phyloP scores from a whole-genome alignment of 192 early-diverging fungal genomes.

The Mortierella antarctica region DNA sequence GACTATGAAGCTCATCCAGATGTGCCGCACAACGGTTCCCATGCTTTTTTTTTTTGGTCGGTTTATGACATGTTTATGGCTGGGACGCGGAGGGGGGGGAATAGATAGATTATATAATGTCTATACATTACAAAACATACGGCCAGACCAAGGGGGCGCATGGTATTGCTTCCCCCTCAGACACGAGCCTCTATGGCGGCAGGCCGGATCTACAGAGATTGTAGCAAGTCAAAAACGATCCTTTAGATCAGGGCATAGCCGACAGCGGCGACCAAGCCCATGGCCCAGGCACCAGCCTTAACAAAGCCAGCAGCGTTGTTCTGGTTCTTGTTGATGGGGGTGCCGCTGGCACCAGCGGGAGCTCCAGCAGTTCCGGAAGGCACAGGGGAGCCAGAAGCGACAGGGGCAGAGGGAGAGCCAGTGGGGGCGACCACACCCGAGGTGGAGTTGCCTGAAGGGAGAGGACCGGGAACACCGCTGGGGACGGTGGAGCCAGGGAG shows the following conservation, averaged over 20 bases:
- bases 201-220: too few relatives aligned
- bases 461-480: neutral
- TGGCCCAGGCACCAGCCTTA: constrained; percentile 37
- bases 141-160: too few relatives aligned
- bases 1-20: too few relatives aligned
- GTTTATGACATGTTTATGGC: too few relatives aligned
- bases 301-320: constrained; percentile 14
- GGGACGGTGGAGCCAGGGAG: constrained; percentile 29
- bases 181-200: too few relatives aligned
- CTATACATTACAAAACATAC: too few relatives aligned
- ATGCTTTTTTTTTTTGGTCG: too few relatives aligned
- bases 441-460: neutral
- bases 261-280: constrained; percentile 30
- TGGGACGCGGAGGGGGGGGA: too few relatives aligned
- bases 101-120: too few relatives aligned
- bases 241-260: constrained; percentile 38
- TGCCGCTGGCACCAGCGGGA: neutral
- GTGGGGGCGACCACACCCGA: neutral
- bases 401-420: neutral
- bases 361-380: neutral
- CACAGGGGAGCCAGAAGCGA: neutral
- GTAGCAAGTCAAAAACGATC: neutral
- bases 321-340: constrained; percentile 10
- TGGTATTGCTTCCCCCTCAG: too few relatives aligned
- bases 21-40: too few relatives aligned